These are phyloP conservation scores for Phaeodactylum tricornutum DNA, from an alignment of 108 stramenopile genomes.

Conservation along the genomic window DNA sequence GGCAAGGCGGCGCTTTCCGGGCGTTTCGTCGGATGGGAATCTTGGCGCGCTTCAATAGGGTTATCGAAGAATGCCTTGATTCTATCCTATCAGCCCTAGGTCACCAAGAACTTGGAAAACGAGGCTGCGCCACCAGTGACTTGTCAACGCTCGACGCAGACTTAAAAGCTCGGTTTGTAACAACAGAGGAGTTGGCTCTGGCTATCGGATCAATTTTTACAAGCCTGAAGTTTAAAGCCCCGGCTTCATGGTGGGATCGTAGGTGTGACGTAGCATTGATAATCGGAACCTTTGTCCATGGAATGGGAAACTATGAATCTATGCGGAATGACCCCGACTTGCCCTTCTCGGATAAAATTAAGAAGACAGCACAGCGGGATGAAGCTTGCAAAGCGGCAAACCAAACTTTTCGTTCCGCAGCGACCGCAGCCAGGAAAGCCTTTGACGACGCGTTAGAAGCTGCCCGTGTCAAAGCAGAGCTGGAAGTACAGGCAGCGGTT, in stretches of 20 bases:
- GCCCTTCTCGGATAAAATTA: constrained; percentile 46
- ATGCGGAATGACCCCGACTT: constrained; percentile 72
- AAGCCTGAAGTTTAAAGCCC: constrained; percentile 7
- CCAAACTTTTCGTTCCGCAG: constrained; percentile 33
- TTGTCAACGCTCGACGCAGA: constrained; percentile 53
- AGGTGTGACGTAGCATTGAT: constrained; percentile 70
- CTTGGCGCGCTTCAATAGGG: constrained; percentile 43
- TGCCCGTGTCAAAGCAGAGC: constrained; percentile 53
- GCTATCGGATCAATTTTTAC: constrained; percentile 22
- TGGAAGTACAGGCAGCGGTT: constrained; percentile 66
- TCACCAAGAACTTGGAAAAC: constrained; percentile 58
- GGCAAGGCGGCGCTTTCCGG: constrained; percentile 55
- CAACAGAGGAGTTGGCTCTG: constrained; percentile 62
- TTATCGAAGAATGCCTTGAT: constrained; percentile 52
- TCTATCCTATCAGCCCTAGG: constrained; percentile 44
- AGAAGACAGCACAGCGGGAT: constrained; percentile 31
- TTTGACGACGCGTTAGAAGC: constrained; percentile 66
- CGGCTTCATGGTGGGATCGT: constrained; percentile 75
- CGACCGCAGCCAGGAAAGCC: constrained; percentile 36
- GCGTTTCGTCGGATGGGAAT: constrained; percentile 58
- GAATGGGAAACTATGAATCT: constrained; percentile 72
- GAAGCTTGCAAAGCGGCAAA: constrained; percentile 35
- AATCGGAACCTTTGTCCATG: constrained; percentile 78
- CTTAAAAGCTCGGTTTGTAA: constrained; percentile 53
- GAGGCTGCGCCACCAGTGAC: constrained; percentile 63